These are phyloP conservation scores for Hydrangea macrophylla DNA, from an alignment of 148 eudicot species.

Conservation along the genomic window DNA sequence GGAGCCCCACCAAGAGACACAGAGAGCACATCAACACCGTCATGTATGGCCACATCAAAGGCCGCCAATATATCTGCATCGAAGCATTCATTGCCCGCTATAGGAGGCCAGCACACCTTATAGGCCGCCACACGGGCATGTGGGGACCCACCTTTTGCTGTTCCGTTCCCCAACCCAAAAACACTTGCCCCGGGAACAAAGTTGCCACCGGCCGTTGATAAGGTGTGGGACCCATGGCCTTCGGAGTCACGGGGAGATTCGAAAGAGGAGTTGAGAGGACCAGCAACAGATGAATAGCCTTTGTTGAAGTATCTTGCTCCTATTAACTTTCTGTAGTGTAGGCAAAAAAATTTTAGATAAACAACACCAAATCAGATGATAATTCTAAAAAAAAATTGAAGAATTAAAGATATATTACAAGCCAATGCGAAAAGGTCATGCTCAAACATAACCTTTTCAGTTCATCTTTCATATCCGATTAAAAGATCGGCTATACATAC, in stretches of 20 bases:
- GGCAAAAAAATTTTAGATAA: not conserved
- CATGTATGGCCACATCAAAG: conserved; percentile 75
- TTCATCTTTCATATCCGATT: too few relatives aligned
- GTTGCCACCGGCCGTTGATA: conserved; percentile 87
- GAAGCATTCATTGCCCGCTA: conserved; percentile 63
- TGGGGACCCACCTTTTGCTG: conserved; percentile 91
- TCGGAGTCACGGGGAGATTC: conserved; percentile 64
- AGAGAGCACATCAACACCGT: conserved; percentile 83
- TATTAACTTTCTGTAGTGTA: conserved; percentile 55
- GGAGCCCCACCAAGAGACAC: conserved; percentile 79
- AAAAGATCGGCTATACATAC: too few relatives aligned
- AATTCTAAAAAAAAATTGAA: not conserved
- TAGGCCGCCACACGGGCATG: conserved; percentile 80
- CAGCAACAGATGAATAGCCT: conserved; percentile 47
- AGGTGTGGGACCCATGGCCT: conserved; percentile 90
- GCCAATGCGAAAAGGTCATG: too few relatives aligned
- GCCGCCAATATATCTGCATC: conserved; percentile 86
- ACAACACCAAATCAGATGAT: not conserved
- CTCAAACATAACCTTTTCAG: too few relatives aligned
- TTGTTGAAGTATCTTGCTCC: conserved; percentile 91
- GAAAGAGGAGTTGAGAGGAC: conserved; percentile 43
- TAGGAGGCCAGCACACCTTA: conserved; percentile 82
- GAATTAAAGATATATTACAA: too few relatives aligned
- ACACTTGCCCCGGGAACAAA: conserved; percentile 61
- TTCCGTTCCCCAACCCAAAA: conserved; percentile 69